Evolutionary conservation across 176 grass and related monocot species (phyloP), one percentile per base, ranked within the genome.

Genomic region (Oryza officinalis): DNA sequence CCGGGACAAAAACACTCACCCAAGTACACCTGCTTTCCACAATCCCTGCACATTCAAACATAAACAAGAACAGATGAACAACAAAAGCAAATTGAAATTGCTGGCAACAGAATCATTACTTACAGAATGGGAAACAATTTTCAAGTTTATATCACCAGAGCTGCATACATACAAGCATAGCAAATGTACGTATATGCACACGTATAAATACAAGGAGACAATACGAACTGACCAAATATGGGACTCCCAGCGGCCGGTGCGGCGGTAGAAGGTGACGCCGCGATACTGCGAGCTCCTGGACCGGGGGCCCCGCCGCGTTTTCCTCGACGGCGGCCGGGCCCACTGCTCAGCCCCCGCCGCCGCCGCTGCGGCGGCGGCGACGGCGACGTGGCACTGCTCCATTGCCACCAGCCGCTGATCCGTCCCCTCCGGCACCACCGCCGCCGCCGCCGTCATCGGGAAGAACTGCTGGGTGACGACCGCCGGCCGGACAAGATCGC

Each of bases 221-320:
- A 40, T 0, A 10, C 9, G 40, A 10, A 47, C 76, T 15, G 22
- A 91, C 93, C 93, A 94, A 9, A 94, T 92, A 74, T 92, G 90
- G 2, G 93, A 94, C 81, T 92, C 93, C 89, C 89, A 94, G 23
- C 90, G 87, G 27, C 89, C 89, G 15, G 93, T 94, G 65, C 89
- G 90, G 37, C 93, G 89, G 87, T 94, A 94, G 87, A 92, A 94
- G 69, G 89, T 94, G 85, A 94, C 89, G 63, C 92, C 92, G 32
- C 92, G 92, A 78, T 94, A 94, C 82, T 94, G 92, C 35, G 92
- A 94, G 68, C 92, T 94, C 81, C 85, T 69, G 10, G 92, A 94
- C 81, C 92, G 45, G 4, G 92, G 92, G 3, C 92, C 92, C 2
- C 92, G 87, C 41, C 89, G 87, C 63, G 82, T 92, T 87, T 90